Conservation (phyloP, 176 grass and related monocot genomes). For the Ananas comosus region DNA sequence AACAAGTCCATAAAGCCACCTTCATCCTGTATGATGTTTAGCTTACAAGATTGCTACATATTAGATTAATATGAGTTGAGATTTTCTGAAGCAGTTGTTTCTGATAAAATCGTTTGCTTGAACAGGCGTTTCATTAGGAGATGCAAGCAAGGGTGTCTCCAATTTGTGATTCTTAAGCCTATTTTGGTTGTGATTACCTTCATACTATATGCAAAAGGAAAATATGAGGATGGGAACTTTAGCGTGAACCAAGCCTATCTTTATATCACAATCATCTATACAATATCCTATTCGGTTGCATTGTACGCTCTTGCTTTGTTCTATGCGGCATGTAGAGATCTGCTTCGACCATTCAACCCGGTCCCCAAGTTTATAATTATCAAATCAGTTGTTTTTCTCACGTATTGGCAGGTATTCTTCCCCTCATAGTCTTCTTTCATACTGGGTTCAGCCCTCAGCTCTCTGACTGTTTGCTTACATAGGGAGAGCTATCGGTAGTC, state of each 20-base stretch:
- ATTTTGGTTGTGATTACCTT: constrained; percentile 97
- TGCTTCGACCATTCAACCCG: constrained; percentile 83
- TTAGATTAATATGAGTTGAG: neutral
- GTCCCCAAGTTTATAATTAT: constrained; percentile 97
- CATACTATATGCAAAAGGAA: constrained; percentile 85
- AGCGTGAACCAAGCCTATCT: constrained; percentile 90
- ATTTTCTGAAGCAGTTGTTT: neutral
- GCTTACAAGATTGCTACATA: neutral
- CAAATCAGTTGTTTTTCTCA: constrained; percentile 97
- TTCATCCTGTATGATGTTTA: neutral
- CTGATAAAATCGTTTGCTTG: neutral
- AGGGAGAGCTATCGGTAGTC: neutral
- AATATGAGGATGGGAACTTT: constrained; percentile 91
- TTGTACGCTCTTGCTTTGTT: constrained; percentile 85
- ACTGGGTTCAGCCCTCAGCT: neutral
- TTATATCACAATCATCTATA: constrained; percentile 98
- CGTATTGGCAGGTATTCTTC: constrained; percentile 88
- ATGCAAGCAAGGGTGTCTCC: constrained; percentile 96
- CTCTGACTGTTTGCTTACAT: neutral
- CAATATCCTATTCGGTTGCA: constrained; percentile 84
- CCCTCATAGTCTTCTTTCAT: neutral
- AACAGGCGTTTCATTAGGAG: constrained; percentile 96
- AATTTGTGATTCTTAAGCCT: constrained; percentile 98
- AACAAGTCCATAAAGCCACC: neutral
- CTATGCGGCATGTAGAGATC: constrained; percentile 89